These are phyloP conservation scores for Alternaria ventricosa DNA, from an alignment of 2,329 filamentous ascomycete genomes.

Conservation along the genomic window DNA sequence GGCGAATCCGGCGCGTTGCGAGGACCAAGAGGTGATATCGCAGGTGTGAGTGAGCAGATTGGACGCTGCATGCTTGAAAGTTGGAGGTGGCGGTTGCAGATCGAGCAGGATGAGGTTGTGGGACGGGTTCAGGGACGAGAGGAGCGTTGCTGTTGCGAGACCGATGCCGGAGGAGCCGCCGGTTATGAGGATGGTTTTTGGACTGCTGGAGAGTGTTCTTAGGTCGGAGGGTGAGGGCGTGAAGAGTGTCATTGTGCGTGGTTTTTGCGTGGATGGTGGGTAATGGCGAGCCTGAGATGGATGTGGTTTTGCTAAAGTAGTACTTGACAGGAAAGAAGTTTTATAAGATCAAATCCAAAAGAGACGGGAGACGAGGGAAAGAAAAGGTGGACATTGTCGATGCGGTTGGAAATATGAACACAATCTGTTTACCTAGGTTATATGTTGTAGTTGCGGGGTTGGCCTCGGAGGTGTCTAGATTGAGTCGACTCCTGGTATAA, in stretches of 20 bases:
- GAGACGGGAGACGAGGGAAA: no score
- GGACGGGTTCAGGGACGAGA: slow-evolving; percentile 45
- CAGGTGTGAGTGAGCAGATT: slow-evolving; percentile 49
- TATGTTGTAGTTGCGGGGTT: slow-evolving; percentile 15
- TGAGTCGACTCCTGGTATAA: not conserved
- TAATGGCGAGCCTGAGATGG: no score
- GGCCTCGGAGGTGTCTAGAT: not conserved
- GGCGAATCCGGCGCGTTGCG: slow-evolving; percentile 55
- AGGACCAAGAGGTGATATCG: slow-evolving; percentile 55
- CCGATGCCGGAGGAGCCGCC: slow-evolving; percentile 52
- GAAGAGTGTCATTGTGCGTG: slow-evolving; percentile 41
- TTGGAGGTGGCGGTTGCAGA: slow-evolving; percentile 43
- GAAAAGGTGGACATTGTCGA: not conserved
- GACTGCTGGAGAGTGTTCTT: slow-evolving; percentile 27
- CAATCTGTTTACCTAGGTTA: slow-evolving; percentile 23
- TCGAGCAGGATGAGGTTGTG: slow-evolving; percentile 54
- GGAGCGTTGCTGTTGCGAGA: slow-evolving; percentile 49
- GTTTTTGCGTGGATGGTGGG: no score
- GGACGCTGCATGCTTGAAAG: slow-evolving; percentile 35
- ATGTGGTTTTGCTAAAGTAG: no score
- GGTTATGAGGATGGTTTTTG: slow-evolving; percentile 49
- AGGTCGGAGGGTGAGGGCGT: slow-evolving; percentile 26
- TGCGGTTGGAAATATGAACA: not conserved
- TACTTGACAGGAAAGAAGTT: no score
- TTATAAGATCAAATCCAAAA: no score